Evolutionary conservation across 352 stramenopile genomes (phyloP), one percentile per base, ranked within the genome.

Genomic region (Lagenidium sp.): DNA sequence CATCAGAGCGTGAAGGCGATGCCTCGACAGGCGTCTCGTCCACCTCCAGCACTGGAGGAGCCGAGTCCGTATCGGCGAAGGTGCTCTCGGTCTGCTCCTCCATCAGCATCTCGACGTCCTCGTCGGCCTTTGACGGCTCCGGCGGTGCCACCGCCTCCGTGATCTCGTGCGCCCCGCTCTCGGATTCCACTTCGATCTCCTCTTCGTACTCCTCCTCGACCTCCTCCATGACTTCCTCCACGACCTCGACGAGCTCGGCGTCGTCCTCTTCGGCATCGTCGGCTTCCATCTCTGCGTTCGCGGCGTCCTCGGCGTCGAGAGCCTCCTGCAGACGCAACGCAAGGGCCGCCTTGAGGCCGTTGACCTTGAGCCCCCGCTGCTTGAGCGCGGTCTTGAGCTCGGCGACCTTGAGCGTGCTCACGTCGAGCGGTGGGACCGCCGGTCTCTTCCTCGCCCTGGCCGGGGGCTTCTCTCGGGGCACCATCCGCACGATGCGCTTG

Each of bases 301-400:
- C 57, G n/a, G n/a, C n/a, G 8, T 71, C 60, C 30, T 82, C 53
- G 19, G 70, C 70, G n/a, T 50, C 46, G 2, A 66, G 38, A 3
- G 72, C 69, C 11, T 83, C 59, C 28, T 71, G 39, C 16, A 90
- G 55, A 13, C 78, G 65, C 8, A 63, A 28, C 0, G 61, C 55
- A 6, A 90, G 53, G 30, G 62, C 60, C 0, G 63, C 60, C 55
- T 90, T 90, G 16, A 76, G 30, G 11, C 78, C 78, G 18, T 44
- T 65, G 2, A 64, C 54, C 10, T 61, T 65, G 12, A 87, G 53
- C 1, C 75, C 75, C 18, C 75, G 60, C 41, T 69, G 75, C 44
- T 74, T 82, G 22, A 90, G 40, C 35, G 85, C 74, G 0, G 37
- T 53, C 15, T 74, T 63, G 18, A 90, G 47, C 8, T 90, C 57